These are phyloP conservation scores for Zizania palustris DNA, from an alignment of 202 grass and related monocot genomes.

Conservation along the genomic window DNA sequence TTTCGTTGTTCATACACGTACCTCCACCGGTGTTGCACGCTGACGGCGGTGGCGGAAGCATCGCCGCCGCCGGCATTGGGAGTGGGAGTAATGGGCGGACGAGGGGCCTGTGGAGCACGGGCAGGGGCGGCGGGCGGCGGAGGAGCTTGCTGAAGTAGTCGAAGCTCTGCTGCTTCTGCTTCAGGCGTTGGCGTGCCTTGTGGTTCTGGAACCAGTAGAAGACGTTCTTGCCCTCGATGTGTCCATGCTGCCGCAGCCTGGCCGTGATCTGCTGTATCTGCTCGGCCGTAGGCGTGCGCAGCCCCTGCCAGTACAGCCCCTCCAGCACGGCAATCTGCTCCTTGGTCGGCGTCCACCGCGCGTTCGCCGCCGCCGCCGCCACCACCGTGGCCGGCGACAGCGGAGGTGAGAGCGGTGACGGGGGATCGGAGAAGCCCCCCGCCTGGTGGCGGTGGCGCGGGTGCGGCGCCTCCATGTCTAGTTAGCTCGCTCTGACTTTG, in stretches of 20 bases:
- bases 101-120: conserved; percentile 8
- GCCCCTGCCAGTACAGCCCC: conserved; percentile 65
- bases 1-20: background rate
- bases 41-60: no score
- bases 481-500: background rate
- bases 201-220: conserved; percentile 99
- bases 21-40: conserved; percentile 24
- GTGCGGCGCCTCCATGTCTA: conserved; percentile 18
- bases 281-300: conserved; percentile 64
- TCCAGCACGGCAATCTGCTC: conserved; percentile 85
- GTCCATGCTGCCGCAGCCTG: conserved; percentile 64
- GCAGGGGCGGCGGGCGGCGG: conserved; percentile 49
- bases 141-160: conserved; percentile 70
- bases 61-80: background rate
- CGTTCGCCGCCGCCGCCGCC: conserved; percentile 27
- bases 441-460: background rate
- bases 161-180: conserved; percentile 75
- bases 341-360: conserved; percentile 86
- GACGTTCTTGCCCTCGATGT: conserved; percentile 89
- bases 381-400: conserved; percentile 18
- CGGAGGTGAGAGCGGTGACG: conserved; percentile 11
- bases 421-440: background rate
- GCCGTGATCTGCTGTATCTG: conserved; percentile 80
- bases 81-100: background rate
- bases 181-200: conserved; percentile 74